Evolutionary conservation across 2,329 filamentous ascomycete species (phyloP).

Genomic region (Gremmenia infestans): DNA sequence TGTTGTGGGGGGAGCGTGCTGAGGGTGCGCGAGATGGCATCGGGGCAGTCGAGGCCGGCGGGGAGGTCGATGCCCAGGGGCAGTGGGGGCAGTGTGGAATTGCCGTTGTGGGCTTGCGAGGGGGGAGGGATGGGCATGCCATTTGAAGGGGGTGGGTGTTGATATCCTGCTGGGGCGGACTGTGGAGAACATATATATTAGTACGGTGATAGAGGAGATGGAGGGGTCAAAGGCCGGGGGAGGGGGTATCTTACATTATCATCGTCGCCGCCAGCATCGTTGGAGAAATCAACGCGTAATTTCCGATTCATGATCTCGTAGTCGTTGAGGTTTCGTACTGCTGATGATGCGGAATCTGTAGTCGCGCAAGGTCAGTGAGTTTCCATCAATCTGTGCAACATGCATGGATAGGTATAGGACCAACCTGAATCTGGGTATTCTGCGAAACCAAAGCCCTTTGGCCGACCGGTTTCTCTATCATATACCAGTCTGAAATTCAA

Average conservation of each 20-base stretch:
- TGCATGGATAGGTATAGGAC: slow-evolving; percentile 1
- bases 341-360: slow-evolving; percentile 77
- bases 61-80: slow-evolving; percentile 82
- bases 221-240: background rate
- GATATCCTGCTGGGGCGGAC: slow-evolving; percentile 34
- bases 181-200: slow-evolving; percentile 3
- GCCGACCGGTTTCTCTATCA: slow-evolving; percentile 88
- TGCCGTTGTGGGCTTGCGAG: slow-evolving; percentile 19
- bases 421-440: slow-evolving; percentile 88
- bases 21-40: slow-evolving; percentile 89
- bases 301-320: slow-evolving; percentile 93
- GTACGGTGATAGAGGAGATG: background rate
- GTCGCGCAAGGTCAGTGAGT: slow-evolving; percentile 3
- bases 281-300: slow-evolving; percentile 91
- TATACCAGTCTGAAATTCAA: slow-evolving; percentile 90
- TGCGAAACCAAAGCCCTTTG: slow-evolving; percentile 95
- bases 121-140: slow-evolving; percentile 32
- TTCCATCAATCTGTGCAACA: background rate
- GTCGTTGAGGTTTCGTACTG: slow-evolving; percentile 92
- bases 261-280: slow-evolving; percentile 66
- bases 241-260: slow-evolving; percentile 34
- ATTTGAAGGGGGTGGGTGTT: slow-evolving; percentile 31
- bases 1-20: slow-evolving; percentile 81
- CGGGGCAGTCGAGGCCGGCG: slow-evolving; percentile 75
- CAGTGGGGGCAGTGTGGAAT: slow-evolving; percentile 67